These are phyloP conservation scores for Cyberlindnera euphorbiae DNA, from an alignment of 805 yeast species.

Conservation along the genomic window DNA sequence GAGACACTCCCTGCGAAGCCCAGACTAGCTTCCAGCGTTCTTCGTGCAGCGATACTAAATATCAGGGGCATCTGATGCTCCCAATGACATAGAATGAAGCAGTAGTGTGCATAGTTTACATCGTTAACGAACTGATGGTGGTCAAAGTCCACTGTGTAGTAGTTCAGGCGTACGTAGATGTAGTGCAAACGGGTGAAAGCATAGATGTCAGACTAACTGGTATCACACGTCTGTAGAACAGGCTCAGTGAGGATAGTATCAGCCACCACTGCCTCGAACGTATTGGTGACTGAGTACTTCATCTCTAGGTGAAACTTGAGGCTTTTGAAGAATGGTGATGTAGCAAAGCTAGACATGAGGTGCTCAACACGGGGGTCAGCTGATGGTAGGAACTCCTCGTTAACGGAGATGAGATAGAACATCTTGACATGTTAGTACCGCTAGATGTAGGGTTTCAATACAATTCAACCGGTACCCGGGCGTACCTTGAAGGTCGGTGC, in stretches of 20 bases:
- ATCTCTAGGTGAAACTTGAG: conserved; percentile 6
- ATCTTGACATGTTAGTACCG: conserved; percentile 4
- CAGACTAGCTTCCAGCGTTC: conserved; percentile 20
- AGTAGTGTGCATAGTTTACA: conserved; percentile 10
- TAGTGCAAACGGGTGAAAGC: conserved; percentile 3
- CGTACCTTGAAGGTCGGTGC: conserved; percentile 10
- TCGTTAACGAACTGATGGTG: conserved; percentile 1
- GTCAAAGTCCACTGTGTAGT: conserved; percentile 6
- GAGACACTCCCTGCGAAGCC: conserved; percentile 25
- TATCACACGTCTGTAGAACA: conserved; percentile 6
- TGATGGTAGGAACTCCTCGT: conserved; percentile 10
- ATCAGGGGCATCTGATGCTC: conserved; percentile 32
- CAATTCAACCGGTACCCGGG: not conserved
- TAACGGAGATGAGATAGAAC: conserved; percentile 10
- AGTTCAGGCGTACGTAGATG: conserved; percentile 7
- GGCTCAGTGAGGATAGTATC: conserved; percentile 10
- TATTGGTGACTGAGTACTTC: conserved; percentile 9
- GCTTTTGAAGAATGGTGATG: conserved; percentile 2
- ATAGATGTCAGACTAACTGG: conserved; percentile 4
- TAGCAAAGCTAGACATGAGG: conserved; percentile 4
- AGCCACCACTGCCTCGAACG: conserved; percentile 9
- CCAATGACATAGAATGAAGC: conserved; percentile 18
- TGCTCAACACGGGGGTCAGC: conserved; percentile 9
- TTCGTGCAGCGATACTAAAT: conserved; percentile 26
- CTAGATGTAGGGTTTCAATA: too few relatives aligned